Conservation (phyloP, 1,284 basidiomycete species). For the Tausonia pullulans region DNA sequence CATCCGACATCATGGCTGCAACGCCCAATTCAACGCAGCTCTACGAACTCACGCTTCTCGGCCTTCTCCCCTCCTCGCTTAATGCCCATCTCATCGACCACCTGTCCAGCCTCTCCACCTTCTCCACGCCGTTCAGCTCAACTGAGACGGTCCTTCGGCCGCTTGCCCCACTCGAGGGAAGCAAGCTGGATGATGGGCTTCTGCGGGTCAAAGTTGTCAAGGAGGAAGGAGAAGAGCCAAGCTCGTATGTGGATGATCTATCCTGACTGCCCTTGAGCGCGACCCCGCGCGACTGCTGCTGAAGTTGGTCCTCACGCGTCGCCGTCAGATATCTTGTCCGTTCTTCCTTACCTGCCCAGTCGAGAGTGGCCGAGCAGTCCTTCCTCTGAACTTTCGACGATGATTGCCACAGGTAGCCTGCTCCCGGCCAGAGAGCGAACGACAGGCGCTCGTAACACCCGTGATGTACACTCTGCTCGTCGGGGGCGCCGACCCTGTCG, state of each 20-base stretch:
- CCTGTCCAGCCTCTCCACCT: neutral
- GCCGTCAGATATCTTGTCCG: slow-evolving; percentile 9
- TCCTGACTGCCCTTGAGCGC: neutral
- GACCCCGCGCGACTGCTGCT: neutral
- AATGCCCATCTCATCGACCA: neutral
- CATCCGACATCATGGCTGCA: neutral
- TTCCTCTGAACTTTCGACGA: neutral
- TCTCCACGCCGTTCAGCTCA: neutral
- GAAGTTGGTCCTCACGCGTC: neutral
- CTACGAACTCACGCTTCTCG: slow-evolving; percentile 3
- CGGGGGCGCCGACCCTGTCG: neutral
- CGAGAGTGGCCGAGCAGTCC: neutral
- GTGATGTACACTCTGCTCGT: slow-evolving; percentile 6
- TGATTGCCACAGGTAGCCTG: neutral
- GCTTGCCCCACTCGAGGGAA: neutral
- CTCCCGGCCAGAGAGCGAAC: neutral
- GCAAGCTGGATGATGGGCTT: neutral
- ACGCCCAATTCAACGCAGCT: neutral
- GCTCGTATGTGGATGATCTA: neutral
- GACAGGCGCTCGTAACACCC: neutral
- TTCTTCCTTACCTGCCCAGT: neutral
- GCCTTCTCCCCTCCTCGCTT: neutral
- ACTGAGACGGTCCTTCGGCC: slow-evolving; percentile 7
- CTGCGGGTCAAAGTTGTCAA: neutral
- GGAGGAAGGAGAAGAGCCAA: neutral